Percentiles rank a stretch among this genome's conserved stretches.
phyloP scores from a whole-genome alignment of 106 monocot genomes.

The Triglochin maritima region DNA sequence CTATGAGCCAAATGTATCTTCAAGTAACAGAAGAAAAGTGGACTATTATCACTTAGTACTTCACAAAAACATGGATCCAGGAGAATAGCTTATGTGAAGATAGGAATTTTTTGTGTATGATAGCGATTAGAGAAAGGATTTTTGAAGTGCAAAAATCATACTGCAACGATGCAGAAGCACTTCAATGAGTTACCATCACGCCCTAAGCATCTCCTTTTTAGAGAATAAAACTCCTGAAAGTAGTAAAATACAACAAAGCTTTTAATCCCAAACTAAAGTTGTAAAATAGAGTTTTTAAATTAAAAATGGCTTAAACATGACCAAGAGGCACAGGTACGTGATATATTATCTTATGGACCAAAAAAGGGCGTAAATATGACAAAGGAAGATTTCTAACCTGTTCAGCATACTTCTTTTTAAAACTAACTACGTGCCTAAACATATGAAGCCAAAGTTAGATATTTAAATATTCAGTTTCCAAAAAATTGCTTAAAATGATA shows the following conservation, averaged over 20 bases:
- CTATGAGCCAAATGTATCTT: no score
- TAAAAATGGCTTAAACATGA: not conserved
- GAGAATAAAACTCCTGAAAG: conserved; percentile 31
- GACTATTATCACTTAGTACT: no score
- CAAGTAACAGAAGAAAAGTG: no score
- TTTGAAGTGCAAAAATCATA: conserved; percentile 1
- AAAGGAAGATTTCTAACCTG: conserved; percentile 13
- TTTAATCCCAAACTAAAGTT: not conserved
- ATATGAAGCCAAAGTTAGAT: not conserved
- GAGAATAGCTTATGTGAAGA: no score
- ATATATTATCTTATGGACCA: not conserved
- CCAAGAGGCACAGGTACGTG: not conserved
- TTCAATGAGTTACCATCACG: conserved; percentile 33
- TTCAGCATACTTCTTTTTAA: conserved; percentile 31
- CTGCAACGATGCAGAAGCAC: conserved; percentile 34
- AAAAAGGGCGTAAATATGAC: no score
- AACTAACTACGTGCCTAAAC: conserved; percentile 28
- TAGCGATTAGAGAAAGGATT: no score
- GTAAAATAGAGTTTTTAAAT: conserved; percentile 1
- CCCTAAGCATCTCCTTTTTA: conserved; percentile 34
- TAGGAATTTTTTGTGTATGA: no score
- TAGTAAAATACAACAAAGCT: conserved; percentile 2
- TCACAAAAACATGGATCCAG: no score
- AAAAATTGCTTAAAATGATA: not conserved
- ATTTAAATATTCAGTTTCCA: not conserved